These are phyloP conservation scores for Tylopilus sp. DNA, from an alignment of 768 basidiomycete genomes.

Conservation along the genomic window DNA sequence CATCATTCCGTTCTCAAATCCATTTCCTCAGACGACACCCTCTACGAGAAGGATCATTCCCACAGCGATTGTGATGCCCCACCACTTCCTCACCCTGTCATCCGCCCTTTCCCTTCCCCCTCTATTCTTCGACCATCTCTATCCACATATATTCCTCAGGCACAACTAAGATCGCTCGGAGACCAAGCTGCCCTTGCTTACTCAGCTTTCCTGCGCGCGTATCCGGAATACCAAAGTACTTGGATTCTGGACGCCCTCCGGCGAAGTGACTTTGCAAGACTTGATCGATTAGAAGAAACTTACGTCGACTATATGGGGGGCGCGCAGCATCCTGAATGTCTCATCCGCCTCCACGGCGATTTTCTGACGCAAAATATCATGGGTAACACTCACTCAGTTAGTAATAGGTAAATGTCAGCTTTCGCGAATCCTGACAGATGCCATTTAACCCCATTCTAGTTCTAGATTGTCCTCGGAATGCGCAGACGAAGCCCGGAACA, in stretches of 20 bases:
- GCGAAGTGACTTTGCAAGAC: conserved; percentile 55
- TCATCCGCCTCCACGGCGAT: conserved; percentile 65
- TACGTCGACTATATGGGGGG: conserved; percentile 90
- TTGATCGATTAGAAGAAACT: conserved; percentile 62
- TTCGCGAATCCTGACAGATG: not conserved
- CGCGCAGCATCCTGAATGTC: conserved; percentile 73
- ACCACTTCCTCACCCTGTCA: not conserved
- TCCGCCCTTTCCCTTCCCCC: not conserved
- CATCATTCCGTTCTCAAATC: conserved; percentile 35
- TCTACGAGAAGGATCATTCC: conserved; percentile 30
- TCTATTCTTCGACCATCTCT: conserved; percentile 7
- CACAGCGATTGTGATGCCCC: conserved; percentile 9
- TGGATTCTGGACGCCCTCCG: conserved; percentile 71
- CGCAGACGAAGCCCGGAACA: conserved; percentile 65
- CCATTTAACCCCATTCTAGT: conserved; percentile 34
- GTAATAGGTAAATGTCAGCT: conserved; percentile 53
- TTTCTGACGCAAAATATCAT: conserved; percentile 66
- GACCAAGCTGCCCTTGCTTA: conserved; percentile 43
- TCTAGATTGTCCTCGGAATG: conserved; percentile 66
- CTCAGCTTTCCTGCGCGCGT: conserved; percentile 42
- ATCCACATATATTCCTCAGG: conserved; percentile 28
- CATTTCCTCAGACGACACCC: conserved; percentile 39
- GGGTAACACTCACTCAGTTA: conserved; percentile 84
- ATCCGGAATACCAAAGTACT: conserved; percentile 60
- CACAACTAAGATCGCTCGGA: conserved; percentile 19